These are phyloP conservation scores for Wickerhamiella brachini DNA, from an alignment of 805 yeast species.

Conservation along the genomic window DNA sequence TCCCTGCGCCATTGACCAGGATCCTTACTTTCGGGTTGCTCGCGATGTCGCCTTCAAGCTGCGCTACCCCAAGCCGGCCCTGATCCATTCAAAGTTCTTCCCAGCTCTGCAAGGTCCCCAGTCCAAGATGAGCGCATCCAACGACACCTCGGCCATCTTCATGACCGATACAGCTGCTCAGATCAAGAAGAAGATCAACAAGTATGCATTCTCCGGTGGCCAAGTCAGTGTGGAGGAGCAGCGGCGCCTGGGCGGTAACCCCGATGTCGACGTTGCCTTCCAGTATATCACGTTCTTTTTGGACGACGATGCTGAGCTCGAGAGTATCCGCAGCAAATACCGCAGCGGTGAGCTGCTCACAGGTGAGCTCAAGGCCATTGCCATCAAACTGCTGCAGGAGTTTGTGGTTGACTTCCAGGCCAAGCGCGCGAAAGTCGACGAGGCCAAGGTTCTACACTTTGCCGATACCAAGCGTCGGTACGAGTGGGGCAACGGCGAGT, in stretches of 20 bases:
- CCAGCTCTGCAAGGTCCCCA: slow-evolving; percentile 96
- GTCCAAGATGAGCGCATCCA: slow-evolving; percentile 94
- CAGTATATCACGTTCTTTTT: slow-evolving; percentile 84
- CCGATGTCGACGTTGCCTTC: slow-evolving; percentile 89
- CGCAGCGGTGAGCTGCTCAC: slow-evolving; percentile 70
- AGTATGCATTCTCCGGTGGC: slow-evolving; percentile 95
- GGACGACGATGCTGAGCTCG: slow-evolving; percentile 74
- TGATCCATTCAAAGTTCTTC: slow-evolving; percentile 89
- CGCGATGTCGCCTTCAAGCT: slow-evolving; percentile 94
- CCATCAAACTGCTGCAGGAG: slow-evolving; percentile 66
- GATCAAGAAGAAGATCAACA: slow-evolving; percentile 87
- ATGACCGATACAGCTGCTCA: slow-evolving; percentile 91
- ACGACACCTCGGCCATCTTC: slow-evolving; percentile 81
- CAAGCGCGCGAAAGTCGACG: slow-evolving; percentile 52
- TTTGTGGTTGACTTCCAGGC: slow-evolving; percentile 76
- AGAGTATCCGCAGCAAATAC: slow-evolving; percentile 48
- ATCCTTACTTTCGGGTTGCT: slow-evolving; percentile 94
- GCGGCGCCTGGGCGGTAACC: slow-evolving; percentile 79
- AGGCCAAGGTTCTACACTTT: slow-evolving; percentile 45
- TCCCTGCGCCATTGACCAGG: slow-evolving; percentile 99
- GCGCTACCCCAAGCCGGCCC: slow-evolving; percentile 78
- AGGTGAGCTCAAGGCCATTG: slow-evolving; percentile 84
- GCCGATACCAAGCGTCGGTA: slow-evolving; percentile 61
- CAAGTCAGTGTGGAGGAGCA: slow-evolving; percentile 79
- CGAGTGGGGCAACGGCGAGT: slow-evolving; percentile 54